phyloP scores from a whole-genome alignment of 208 protist genomes.

The Endotrypanum monterogeii region DNA sequence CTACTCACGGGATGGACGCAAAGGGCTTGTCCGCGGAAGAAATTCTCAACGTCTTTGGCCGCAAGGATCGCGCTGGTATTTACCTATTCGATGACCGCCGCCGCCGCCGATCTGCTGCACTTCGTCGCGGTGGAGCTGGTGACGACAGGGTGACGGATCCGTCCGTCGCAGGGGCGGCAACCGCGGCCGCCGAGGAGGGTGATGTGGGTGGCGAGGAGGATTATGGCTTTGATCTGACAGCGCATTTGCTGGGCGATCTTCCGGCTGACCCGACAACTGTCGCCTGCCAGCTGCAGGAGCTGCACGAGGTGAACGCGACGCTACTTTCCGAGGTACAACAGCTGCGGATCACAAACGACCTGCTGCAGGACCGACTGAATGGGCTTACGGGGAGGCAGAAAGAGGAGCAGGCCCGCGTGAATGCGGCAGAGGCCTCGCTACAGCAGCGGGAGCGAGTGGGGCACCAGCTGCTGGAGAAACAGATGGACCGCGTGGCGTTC shows the following conservation, averaged over 20 bases:
- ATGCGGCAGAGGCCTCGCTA: slow-evolving; percentile 36
- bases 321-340: slow-evolving; percentile 75
- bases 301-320: slow-evolving; percentile 79
- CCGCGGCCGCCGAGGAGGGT: background rate
- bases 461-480: slow-evolving; percentile 59
- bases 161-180: background rate
- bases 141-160: background rate
- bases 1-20: slow-evolving; percentile 71
- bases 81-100: slow-evolving; percentile 34
- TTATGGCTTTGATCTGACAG: slow-evolving; percentile 24
- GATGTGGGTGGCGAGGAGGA: slow-evolving; percentile 9
- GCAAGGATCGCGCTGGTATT: slow-evolving; percentile 28
- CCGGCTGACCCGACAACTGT: slow-evolving; percentile 37
- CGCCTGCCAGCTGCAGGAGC: slow-evolving; percentile 67
- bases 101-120: slow-evolving; percentile 13
- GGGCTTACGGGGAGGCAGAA: slow-evolving; percentile 31
- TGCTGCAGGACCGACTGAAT: slow-evolving; percentile 64
- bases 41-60: slow-evolving; percentile 60
- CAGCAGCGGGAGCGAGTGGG: slow-evolving; percentile 56
- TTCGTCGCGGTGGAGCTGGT: background rate
- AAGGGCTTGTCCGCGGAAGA: slow-evolving; percentile 61
- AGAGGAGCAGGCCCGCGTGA: slow-evolving; percentile 39
- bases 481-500: slow-evolving; percentile 83
- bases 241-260: slow-evolving; percentile 19
- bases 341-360: slow-evolving; percentile 70